phyloP scores from a whole-genome alignment of 2,329 filamentous ascomycete genomes.

The Colletotrichum incanum region DNA sequence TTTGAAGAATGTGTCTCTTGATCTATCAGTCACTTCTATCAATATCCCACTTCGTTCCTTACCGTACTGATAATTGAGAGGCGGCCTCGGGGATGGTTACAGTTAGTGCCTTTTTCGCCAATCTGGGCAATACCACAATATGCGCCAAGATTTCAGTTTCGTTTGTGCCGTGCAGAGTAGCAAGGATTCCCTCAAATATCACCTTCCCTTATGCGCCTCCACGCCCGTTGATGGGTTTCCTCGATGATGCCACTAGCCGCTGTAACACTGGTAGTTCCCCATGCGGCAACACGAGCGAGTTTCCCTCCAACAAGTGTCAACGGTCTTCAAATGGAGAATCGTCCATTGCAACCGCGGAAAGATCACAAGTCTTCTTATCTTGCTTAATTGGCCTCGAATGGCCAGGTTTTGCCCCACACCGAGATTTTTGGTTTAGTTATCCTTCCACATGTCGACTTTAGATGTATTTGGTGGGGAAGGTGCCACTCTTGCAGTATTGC shows the following conservation, averaged over 20 bases:
- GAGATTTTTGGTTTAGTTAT: not conserved
- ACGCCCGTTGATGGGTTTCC: not conserved
- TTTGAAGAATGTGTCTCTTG: too few relatives aligned
- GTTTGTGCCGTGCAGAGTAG: slow-evolving; percentile 3
- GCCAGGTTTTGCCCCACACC: slow-evolving; percentile 24
- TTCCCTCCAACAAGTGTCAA: not conserved
- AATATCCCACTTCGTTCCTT: not conserved
- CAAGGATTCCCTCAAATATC: slow-evolving; percentile 25
- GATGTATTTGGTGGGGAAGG: not conserved
- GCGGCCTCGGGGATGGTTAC: not conserved
- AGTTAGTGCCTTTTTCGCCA: not conserved
- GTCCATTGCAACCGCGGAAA: not conserved
- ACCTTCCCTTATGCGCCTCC: slow-evolving; percentile 33
- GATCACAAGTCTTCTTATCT: slow-evolving; percentile 10
- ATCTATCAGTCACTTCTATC: not conserved
- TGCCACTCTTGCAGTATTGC: not conserved
- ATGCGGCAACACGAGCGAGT: not conserved
- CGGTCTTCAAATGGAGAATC: too few relatives aligned
- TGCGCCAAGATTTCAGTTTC: slow-evolving; percentile 20
- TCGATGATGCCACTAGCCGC: slow-evolving; percentile 1
- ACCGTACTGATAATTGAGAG: not conserved
- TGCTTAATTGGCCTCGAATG: slow-evolving; percentile 36
- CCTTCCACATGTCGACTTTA: not conserved
- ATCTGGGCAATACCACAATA: not conserved
- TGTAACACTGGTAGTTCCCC: not conserved